Conservation (phyloP, 2,329 filamentous ascomycete genomes). For the Pseudogymnoascus sp. region DNA sequence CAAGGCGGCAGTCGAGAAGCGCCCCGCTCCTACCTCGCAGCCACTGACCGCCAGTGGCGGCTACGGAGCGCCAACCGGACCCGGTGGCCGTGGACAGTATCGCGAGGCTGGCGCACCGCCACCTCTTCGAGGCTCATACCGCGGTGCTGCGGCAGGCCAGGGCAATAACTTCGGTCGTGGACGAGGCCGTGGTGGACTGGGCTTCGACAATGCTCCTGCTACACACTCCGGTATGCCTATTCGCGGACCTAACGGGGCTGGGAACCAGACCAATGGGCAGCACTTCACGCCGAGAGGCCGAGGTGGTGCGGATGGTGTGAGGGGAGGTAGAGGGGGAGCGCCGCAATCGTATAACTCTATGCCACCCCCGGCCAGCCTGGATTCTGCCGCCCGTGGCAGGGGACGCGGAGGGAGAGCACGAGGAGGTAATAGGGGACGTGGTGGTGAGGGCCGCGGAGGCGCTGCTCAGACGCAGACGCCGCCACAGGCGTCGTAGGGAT, state of each 20-base stretch:
- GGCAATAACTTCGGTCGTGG: constrained; percentile 34
- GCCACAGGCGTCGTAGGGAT: background rate
- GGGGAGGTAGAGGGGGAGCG: background rate
- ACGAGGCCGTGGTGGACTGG: constrained; percentile 28
- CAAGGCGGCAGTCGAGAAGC: constrained; percentile 47
- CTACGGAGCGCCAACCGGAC: constrained; percentile 45
- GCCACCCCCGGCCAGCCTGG: constrained; percentile 51
- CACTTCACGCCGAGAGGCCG: background rate
- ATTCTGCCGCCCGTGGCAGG: constrained; percentile 33
- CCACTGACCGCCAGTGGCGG: constrained; percentile 43
- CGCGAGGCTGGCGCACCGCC: constrained; percentile 47
- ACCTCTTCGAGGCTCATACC: constrained; percentile 48
- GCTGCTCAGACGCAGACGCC: constrained; percentile 9
- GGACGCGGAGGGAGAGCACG: constrained; percentile 21
- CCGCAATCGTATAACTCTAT: constrained; percentile 43
- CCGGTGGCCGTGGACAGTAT: constrained; percentile 53
- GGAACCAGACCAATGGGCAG: background rate
- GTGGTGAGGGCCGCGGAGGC: constrained; percentile 16
- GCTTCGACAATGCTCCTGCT: constrained; percentile 17
- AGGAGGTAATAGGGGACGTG: constrained; percentile 14
- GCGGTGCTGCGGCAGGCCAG: constrained; percentile 44
- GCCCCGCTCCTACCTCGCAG: constrained; percentile 37
- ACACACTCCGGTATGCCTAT: background rate
- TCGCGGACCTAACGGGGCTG: background rate
- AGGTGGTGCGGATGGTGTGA: background rate